phyloP scores from a whole-genome alignment of 768 basidiomycete genomes.

The Suillus bovinus region DNA sequence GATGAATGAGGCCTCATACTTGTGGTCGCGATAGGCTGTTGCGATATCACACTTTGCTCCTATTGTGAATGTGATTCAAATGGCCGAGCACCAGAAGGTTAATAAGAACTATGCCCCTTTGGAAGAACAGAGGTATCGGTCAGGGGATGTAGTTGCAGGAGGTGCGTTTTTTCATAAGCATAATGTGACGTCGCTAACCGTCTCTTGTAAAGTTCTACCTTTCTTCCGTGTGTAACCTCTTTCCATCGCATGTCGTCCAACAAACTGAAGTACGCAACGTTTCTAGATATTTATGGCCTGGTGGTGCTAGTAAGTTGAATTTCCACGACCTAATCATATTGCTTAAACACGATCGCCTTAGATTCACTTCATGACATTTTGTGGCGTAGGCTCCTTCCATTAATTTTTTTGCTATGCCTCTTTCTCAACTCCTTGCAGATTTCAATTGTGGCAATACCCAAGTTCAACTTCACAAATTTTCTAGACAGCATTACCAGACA shows the following conservation, averaged over 20 bases:
- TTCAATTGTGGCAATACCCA: slow-evolving; percentile 58
- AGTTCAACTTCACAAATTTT: slow-evolving; percentile 63
- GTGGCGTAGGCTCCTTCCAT: slow-evolving; percentile 41
- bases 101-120: slow-evolving; percentile 38
- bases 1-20: not conserved
- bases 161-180: slow-evolving; percentile 41
- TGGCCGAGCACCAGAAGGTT: slow-evolving; percentile 48
- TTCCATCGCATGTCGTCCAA: not conserved
- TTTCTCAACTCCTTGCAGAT: slow-evolving; percentile 37
- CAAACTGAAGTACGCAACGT: slow-evolving; percentile 15
- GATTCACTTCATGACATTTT: slow-evolving; percentile 56
- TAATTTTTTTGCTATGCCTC: not conserved
- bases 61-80: slow-evolving; percentile 66
- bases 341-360: slow-evolving; percentile 20
- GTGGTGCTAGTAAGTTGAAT: slow-evolving; percentile 47
- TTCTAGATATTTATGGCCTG: slow-evolving; percentile 59
- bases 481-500: slow-evolving; percentile 60
- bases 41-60: slow-evolving; percentile 65
- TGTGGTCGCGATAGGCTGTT: slow-evolving; percentile 48
- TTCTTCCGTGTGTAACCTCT: slow-evolving; percentile 53
- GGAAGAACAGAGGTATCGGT: slow-evolving; percentile 42
- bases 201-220: slow-evolving; percentile 46
- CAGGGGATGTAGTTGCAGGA: slow-evolving; percentile 59
- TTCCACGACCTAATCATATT: slow-evolving; percentile 9
- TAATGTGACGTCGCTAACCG: not conserved